Percentiles rank a stretch among this genome's conserved stretches.
Conservation (phyloP, 306 rosid species). For the Dryas octopetala region DNA sequence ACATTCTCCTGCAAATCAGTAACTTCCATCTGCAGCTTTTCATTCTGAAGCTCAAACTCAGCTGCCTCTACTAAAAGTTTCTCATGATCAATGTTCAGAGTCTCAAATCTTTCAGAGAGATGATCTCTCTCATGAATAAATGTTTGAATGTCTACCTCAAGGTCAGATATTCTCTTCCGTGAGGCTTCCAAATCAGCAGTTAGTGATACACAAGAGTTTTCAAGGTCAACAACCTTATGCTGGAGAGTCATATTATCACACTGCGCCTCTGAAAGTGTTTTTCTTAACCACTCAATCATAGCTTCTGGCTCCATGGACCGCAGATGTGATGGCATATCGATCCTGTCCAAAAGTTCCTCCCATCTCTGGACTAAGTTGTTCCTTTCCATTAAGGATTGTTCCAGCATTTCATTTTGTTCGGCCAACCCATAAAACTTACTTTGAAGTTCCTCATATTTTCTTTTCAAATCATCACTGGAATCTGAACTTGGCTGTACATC, state of each 20-base stretch:
- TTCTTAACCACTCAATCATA: slow-evolving; percentile 80
- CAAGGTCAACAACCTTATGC: slow-evolving; percentile 68
- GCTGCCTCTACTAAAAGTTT: slow-evolving; percentile 41
- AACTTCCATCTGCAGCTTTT: slow-evolving; percentile 52
- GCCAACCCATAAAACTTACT: slow-evolving; percentile 75
- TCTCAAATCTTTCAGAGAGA: slow-evolving; percentile 62
- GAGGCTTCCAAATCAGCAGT: slow-evolving; percentile 80
- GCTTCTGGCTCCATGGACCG: slow-evolving; percentile 76
- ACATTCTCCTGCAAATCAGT: slow-evolving; percentile 48
- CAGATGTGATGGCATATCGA: slow-evolving; percentile 80
- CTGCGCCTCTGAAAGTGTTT: slow-evolving; percentile 66
- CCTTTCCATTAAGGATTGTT: slow-evolving; percentile 93
- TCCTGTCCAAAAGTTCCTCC: slow-evolving; percentile 83
- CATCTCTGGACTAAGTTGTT: slow-evolving; percentile 81
- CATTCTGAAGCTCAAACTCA: slow-evolving; percentile 62
- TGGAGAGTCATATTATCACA: slow-evolving; percentile 61
- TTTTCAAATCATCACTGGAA: slow-evolving; percentile 60
- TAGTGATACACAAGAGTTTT: slow-evolving; percentile 60
- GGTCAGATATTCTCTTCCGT: slow-evolving; percentile 50
- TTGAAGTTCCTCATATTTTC: slow-evolving; percentile 75
- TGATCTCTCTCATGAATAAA: slow-evolving; percentile 51
- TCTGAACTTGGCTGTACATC: slow-evolving; percentile 54
- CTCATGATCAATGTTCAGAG: slow-evolving; percentile 49
- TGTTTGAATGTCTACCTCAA: slow-evolving; percentile 55
- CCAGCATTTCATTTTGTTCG: slow-evolving; percentile 98